Base-by-base conservation (phyloP, 2,329 filamentous ascomycete genomes). In the Neonectria punicea region DNA sequence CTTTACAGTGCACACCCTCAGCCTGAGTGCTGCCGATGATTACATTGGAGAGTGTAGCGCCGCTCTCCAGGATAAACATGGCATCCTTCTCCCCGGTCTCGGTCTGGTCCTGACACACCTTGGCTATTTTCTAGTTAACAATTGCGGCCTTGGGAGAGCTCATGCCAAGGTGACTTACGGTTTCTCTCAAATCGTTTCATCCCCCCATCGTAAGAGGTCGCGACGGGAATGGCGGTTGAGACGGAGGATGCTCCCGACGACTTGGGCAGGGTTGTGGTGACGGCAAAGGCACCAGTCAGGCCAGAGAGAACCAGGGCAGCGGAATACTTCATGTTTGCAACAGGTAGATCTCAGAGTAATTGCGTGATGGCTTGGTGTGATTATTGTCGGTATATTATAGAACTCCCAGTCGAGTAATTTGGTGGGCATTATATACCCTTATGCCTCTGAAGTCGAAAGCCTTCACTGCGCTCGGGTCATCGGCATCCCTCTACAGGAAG, bases 31-130 rank as follows among this genome's bases (percentile, higher is more conserved):
- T 79, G 7, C 85, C 84, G 59, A 87, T 86, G 71, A 87, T 85
- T 71, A 84, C 84, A 71, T 86, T 86, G 64, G 79, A 81, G 28
- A 87, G 73, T n/a, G 80, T 84, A 41, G 81, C 85, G 50, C 84
- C 85, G 53, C 82, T 78, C 72, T 82, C 78, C 60, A 87, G 77
- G 63, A 84, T 78, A 80, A 87, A 87, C 72, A 87, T 84, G 47
- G 85, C 82, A 63, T 71, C 71, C 11, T 57, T 63, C 43, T 74
- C 67, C 7, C 73, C 69, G 2, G 70, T 75, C 61, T 75, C 76
- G 11, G 65, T 61, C 55, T 78, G 74, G 2, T 69, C 76, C 22
- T 72, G 46, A 59, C 75, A 78, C 34, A 72, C 66, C 7, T 60
- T 56, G 47, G 70, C 70, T 73, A n/a, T 18, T n/a, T n/a, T 5